Percentiles rank a stretch among this genome's conserved stretches.
Evolutionary conservation across 768 basidiomycete genomes (phyloP).

Genomic region (Phylloporus rhodoxanthus): DNA sequence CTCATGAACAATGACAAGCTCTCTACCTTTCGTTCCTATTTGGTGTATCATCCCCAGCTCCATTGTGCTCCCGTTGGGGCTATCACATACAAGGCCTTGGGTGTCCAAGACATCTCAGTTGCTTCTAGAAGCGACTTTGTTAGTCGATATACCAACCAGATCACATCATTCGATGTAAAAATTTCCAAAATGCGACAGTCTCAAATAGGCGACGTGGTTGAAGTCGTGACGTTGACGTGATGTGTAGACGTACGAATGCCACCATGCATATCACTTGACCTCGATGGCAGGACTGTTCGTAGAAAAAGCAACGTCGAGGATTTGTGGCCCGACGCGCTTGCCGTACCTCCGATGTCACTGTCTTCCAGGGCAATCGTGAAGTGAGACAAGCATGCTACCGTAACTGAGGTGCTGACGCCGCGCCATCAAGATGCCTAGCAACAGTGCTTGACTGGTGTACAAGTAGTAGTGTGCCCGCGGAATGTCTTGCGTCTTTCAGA

Average conservation of each 20-base stretch:
- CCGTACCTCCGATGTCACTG: not conserved
- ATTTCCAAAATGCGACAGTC: constrained; percentile 2
- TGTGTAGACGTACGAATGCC: no score
- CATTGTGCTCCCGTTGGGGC: not conserved
- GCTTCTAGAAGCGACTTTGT: constrained; percentile 1
- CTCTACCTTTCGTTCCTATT: not conserved
- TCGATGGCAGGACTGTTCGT: no score
- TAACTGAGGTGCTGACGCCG: not conserved
- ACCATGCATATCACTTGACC: no score
- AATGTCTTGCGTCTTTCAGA: not conserved
- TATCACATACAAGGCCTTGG: not conserved
- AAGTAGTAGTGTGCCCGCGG: not conserved
- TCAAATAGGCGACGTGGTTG: not conserved
- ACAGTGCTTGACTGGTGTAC: not conserved
- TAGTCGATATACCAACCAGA: constrained; percentile 8
- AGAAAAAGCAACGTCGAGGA: not conserved
- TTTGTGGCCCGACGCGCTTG: not conserved
- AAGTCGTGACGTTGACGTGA: not conserved
- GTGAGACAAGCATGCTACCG: not conserved
- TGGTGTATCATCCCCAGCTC: not conserved
- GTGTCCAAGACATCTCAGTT: not conserved
- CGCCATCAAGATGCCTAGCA: not conserved
- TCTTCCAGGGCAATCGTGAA: not conserved
- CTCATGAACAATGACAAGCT: constrained; percentile 10
- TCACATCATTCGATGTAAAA: not conserved